Base-by-base conservation (phyloP, 129 eudicot genomes). In the Flaveria trinervia region DNA sequence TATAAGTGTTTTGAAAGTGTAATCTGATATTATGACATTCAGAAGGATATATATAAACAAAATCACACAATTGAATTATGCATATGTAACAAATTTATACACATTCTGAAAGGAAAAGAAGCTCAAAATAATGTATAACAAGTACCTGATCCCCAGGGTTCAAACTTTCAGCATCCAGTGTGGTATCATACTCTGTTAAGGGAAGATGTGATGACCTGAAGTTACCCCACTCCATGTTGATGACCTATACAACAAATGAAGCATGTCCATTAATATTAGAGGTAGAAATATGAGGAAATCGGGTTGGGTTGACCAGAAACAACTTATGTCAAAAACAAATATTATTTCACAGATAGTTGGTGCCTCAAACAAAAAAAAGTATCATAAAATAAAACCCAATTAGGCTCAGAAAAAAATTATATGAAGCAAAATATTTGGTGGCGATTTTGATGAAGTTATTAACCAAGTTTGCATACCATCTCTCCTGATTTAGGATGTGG, bases 171-270 rank as follows among this genome's bases (percentile, higher is more conserved):
- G 79, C 77, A 80, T 94, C 97, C 74, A 94, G 72, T 15, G 88
- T 70, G 67, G 75, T 73, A 77, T 94, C 98, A 71, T 89, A 94
- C 72, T 94, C 97, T 4, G 96, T 91, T 78, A 91, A 69, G 1
- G 97, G 97, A 77, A 94, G 92, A 87, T 91, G 96, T 2, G 97
- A 87, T 41, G 97, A 85, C 82, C 78, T 86, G 64, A 94, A 94
- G 90, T 94, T 94, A 43, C 98, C 98, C 98, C 98, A 94, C 80
- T 94, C 98, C 96, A 89, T 94, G 70, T 94, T 94, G 79, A 94
- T 89, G 52, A 88, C 98, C 98, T 94, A 70, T 17, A 79, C 18
- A 54, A 25, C 15, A 65, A 39, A 65, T 20, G 6, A 67, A 30
- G n/a, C 49, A 66, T 4, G 9, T 55, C 18, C 46, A 18, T 49